Evolutionary conservation across 2,329 filamentous ascomycete species (phyloP).

Genomic region (Ceratocystis cacaofunesta): DNA sequence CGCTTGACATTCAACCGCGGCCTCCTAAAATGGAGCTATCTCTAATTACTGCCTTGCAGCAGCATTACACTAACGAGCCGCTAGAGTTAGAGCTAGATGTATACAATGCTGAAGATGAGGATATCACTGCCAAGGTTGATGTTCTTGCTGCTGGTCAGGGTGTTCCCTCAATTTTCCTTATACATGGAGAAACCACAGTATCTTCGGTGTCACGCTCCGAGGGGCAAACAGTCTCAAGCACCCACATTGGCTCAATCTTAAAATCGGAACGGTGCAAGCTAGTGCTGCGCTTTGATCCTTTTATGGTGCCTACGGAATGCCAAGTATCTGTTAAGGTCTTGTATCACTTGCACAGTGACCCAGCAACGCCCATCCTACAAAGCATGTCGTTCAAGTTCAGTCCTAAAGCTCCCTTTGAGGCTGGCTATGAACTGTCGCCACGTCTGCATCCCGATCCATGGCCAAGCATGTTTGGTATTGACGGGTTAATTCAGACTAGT

Average conservation of each 20-base stretch:
- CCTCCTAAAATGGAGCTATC: conserved; percentile 80
- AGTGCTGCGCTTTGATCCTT: conserved; percentile 36
- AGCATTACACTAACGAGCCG: conserved; percentile 75
- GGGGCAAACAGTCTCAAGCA: conserved; percentile 30
- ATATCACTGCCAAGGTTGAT: conserved; percentile 57
- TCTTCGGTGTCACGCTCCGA: conserved; percentile 26
- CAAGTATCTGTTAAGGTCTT: conserved; percentile 57
- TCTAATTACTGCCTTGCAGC: conserved; percentile 44
- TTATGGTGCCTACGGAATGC: conserved; percentile 38
- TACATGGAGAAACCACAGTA: conserved; percentile 24
- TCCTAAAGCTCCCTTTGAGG: conserved; percentile 74
- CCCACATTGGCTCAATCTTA: conserved; percentile 34
- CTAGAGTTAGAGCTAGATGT: conserved; percentile 56
- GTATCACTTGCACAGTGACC: conserved; percentile 68
- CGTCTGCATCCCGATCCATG: conserved; percentile 63
- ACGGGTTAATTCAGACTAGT: conserved; percentile 25
- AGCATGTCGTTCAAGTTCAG: conserved; percentile 52
- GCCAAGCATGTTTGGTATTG: conserved; percentile 70
- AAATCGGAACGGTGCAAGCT: conserved; percentile 31
- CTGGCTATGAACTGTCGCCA: conserved; percentile 76
- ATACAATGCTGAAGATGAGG: conserved; percentile 69
- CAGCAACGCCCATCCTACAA: conserved; percentile 68
- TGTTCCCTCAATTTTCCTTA: conserved; percentile 33
- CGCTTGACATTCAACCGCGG: conserved; percentile 64
- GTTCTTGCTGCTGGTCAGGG: conserved; percentile 48